Percentiles rank a stretch among this genome's conserved stretches.
Conservation (phyloP, 495 filamentous ascomycete species). For the Hypomontagnella monticulosa region DNA sequence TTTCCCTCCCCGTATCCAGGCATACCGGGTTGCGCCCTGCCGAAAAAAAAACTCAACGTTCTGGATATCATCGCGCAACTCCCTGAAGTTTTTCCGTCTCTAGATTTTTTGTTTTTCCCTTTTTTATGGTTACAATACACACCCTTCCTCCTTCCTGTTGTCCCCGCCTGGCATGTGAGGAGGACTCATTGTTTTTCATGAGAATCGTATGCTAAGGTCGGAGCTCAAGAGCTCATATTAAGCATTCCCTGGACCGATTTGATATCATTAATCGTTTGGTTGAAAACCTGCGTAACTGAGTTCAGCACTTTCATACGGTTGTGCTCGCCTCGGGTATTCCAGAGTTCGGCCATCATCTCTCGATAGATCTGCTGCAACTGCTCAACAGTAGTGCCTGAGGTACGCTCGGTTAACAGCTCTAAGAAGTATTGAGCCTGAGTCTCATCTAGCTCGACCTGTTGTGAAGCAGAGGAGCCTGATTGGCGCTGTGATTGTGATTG, state of each 20-base stretch:
- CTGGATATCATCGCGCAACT: no score
- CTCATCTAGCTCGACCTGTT: constrained; percentile 68
- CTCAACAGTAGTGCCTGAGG: constrained; percentile 85
- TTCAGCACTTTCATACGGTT: constrained; percentile 77
- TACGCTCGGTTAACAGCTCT: constrained; percentile 65
- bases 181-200: no score
- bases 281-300: constrained; percentile 72
- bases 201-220: no score
- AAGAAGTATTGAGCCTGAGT: constrained; percentile 64
- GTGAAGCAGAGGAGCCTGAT: constrained; percentile 42
- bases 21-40: no score
- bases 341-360: constrained; percentile 88
- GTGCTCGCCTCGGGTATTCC: constrained; percentile 79
- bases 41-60: no score
- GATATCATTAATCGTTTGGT: constrained; percentile 84
- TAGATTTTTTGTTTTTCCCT: no score
- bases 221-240: constrained; percentile 39
- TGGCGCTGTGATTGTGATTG: constrained; percentile 44
- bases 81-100: no score
- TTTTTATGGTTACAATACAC: no score
- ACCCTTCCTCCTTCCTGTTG: no score
- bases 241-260: constrained; percentile 67
- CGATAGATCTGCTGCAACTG: constrained; percentile 94
- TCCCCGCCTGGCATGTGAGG: no score
- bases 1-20: no score